Base-by-base conservation (phyloP, 83 land plant genomes). In the Diphasiastrum complanatum region DNA sequence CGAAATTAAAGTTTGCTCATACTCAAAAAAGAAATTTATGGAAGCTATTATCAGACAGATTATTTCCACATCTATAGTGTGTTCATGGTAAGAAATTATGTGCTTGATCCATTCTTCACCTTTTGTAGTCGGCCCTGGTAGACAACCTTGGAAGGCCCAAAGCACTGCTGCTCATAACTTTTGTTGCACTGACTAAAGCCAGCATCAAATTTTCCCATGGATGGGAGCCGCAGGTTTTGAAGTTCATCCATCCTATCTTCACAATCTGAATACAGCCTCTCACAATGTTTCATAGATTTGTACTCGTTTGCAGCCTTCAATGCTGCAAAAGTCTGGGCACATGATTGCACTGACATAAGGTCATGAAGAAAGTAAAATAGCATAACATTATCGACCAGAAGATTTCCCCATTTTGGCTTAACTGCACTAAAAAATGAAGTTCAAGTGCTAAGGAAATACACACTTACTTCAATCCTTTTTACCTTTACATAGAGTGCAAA, bases 191-290 rank as follows among this genome's bases (percentile, higher is more conserved):
- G 73, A 10, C 67, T 64, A 69, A 85, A 76, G 0, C 93, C 93
- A 32, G 81, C 90, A 67, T 77, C 71, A 54, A 87, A 85, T 65
- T 87, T 87, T 33, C 91, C 93, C 89, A 87, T 84, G 5, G 93
- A 85, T 18, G 93, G 93, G 47, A 87, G 86, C 37, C 84, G 76
- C 58, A 87, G 71, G 43, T 69, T 78, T 67, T 87, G 90, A 51
- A 87, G 83, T 46, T 83, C 76, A 64, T 87, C 90, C 81, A 87
- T 82, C 66, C 61, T 75, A 62, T 87, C 85, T 68, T 87, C 93
- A 52, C 93, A 87, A 31, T 46, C 53, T 0, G 71, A 72, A 48
- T 81, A 87, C 1, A 78, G 57, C 50, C 67, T 68, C 51, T 87
- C 90, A 62, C 93, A 84, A 16, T 81, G 61, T 62, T 73, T 77